phyloP scores from a whole-genome alignment of 257 asterid genomes.

The Ilex asprella region DNA sequence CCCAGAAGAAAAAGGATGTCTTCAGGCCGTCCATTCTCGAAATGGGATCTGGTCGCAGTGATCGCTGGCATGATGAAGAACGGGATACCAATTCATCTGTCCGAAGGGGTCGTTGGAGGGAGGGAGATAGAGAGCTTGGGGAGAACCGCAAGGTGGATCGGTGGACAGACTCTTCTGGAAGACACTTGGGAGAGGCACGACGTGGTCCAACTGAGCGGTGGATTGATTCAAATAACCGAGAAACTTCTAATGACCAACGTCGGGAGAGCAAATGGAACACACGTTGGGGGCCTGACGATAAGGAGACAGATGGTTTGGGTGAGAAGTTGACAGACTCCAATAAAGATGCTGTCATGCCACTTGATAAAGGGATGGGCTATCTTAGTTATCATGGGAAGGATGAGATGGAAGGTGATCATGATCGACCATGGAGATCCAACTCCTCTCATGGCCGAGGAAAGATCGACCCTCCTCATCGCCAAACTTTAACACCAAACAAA shows the following conservation, averaged over 20 bases:
- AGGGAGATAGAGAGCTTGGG: conserved; percentile 66
- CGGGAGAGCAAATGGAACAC: conserved; percentile 92
- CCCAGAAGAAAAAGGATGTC: conserved; percentile 69
- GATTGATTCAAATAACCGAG: conserved; percentile 70
- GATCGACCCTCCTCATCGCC: conserved; percentile 55
- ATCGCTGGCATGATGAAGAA: conserved; percentile 97
- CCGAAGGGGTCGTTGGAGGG: conserved; percentile 89
- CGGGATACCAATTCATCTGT: conserved; percentile 72
- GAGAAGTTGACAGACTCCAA: conserved; percentile 70
- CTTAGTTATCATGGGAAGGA: conserved; percentile 59
- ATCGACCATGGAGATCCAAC: conserved; percentile 82
- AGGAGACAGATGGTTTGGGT: conserved; percentile 41
- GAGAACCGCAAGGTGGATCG: conserved; percentile 67
- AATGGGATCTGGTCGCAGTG: conserved; percentile 70
- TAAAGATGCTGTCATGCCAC: conserved; percentile 47
- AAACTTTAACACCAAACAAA: conserved; percentile 44
- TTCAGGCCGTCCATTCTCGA: conserved; percentile 92
- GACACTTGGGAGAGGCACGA: conserved; percentile 61
- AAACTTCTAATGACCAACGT: conserved; percentile 65
- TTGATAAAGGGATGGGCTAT: conserved; percentile 51
- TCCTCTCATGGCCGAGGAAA: conserved; percentile 71
- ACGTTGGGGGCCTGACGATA: conserved; percentile 88
- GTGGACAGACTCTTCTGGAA: conserved; percentile 68
- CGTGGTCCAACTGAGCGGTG: conserved; percentile 68
- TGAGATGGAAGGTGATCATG: conserved; percentile 68